Conservation (phyloP, 2,329 filamentous ascomycete genomes). For the Fonsecaea multimorphosa region DNA sequence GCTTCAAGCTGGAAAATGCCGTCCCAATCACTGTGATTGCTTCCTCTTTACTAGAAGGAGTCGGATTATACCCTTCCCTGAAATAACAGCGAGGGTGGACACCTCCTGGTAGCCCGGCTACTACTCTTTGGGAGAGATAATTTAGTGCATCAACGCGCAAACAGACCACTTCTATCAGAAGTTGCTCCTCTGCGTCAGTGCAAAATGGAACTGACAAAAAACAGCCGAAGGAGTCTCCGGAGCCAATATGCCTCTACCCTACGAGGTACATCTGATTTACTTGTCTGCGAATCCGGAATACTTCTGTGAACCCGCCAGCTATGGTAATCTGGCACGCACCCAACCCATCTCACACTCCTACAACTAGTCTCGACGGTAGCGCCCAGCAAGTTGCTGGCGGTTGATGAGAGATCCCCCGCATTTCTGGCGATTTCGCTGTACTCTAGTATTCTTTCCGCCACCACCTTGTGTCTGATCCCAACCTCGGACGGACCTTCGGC, state of each 20-base stretch:
- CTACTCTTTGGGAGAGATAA: not conserved
- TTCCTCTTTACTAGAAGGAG: not conserved
- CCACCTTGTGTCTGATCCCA: not conserved
- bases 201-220: not conserved
- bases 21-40: not conserved
- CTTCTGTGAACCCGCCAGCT: not conserved
- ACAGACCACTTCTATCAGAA: not conserved
- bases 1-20: not conserved
- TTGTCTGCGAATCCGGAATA: too few species aligned
- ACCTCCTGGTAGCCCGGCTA: not conserved
- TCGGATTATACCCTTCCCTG: not conserved
- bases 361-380: not conserved
- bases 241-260: not conserved
- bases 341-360: too few species aligned
- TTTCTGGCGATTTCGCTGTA: not conserved
- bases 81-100: not conserved
- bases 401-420: not conserved
- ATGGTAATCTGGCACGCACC: not conserved
- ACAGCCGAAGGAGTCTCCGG: not conserved
- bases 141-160: not conserved
- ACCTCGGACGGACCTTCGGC: constrained; percentile 1
- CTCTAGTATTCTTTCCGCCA: not conserved
- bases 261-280: too few species aligned
- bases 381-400: not conserved
- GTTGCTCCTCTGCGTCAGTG: not conserved